phyloP scores from a whole-genome alignment of 140 eudicot species.

The Cichorium intybus region DNA sequence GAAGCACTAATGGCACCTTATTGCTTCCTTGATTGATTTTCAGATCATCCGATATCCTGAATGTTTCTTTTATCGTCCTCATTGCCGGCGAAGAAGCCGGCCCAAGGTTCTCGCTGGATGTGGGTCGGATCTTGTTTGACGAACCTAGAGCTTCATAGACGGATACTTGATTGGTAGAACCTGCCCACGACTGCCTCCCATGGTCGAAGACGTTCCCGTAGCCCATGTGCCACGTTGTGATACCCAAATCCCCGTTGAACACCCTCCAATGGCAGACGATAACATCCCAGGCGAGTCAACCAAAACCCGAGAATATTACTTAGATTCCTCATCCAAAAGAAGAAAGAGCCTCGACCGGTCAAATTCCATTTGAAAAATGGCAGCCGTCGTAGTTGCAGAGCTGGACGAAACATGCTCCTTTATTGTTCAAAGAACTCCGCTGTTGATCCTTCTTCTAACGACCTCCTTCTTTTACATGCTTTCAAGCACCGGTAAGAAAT shows the following conservation, averaged over 20 bases:
- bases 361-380: constrained; percentile 74
- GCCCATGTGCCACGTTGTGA: constrained; percentile 55
- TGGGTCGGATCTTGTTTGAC: constrained; percentile 83
- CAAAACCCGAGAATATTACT: constrained; percentile 84
- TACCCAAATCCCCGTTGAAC: constrained; percentile 70
- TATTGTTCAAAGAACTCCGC: constrained; percentile 3
- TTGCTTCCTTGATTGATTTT: too few species aligned
- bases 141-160: constrained; percentile 98
- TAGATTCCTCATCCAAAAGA: constrained; percentile 83
- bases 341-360: constrained; percentile 94
- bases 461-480: too few species aligned
- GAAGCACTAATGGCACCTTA: too few species aligned
- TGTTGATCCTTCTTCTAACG: constrained; percentile 14
- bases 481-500: too few species aligned
- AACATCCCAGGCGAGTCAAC: constrained; percentile 70
- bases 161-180: constrained; percentile 71
- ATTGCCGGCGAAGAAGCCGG: constrained; percentile 65
- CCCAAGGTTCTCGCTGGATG: constrained; percentile 90
- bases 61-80: constrained; percentile 36
- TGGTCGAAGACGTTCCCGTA: constrained; percentile 77
- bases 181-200: constrained; percentile 71
- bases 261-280: constrained; percentile 37
- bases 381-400: constrained; percentile 86
- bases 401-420: constrained; percentile 67
- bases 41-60: too few species aligned